phyloP scores from a whole-genome alignment of 1,284 basidiomycete species.

The Cutaneotrichosporon sp. region DNA sequence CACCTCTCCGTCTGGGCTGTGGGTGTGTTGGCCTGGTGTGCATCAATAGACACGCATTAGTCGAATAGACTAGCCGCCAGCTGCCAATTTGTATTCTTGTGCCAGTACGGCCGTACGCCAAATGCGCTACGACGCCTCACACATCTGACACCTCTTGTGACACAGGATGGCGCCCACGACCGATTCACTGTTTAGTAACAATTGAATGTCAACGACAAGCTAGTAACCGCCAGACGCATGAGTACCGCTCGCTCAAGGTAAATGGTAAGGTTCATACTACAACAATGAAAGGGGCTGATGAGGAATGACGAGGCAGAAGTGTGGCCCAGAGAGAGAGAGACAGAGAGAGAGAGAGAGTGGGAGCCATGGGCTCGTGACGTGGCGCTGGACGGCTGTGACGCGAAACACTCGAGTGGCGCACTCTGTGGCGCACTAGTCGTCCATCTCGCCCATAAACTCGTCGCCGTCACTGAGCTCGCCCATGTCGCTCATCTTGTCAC shows the following conservation, averaged over 20 bases:
- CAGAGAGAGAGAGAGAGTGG: not conserved
- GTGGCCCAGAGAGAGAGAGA: not conserved
- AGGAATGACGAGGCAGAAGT: not conserved
- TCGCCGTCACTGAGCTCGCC: slow-evolving; percentile 78
- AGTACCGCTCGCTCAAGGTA: not conserved
- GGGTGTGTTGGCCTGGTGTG: too few species aligned
- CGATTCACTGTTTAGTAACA: not conserved
- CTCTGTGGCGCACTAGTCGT: slow-evolving; percentile 27
- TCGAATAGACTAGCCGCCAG: too few species aligned
- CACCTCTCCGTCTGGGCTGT: too few species aligned
- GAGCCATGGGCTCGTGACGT: slow-evolving; percentile 2
- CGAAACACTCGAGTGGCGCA: not conserved
- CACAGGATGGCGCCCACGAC: too few species aligned
- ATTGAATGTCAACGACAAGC: not conserved
- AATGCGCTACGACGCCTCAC: too few species aligned
- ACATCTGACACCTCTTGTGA: too few species aligned
- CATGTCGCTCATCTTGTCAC: slow-evolving; percentile 89
- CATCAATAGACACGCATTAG: too few species aligned
- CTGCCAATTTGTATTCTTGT: too few species aligned
- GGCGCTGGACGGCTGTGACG: not conserved
- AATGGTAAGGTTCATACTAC: not conserved
- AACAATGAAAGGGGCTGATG: not conserved
- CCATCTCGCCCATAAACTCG: slow-evolving; percentile 54
- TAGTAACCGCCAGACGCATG: not conserved
- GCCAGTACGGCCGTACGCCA: too few species aligned